A percentile compares a stretch with the other conserved stretches of the same genome.
Evolutionary conservation across 2,329 filamentous ascomycete genomes (phyloP).

Genomic region (Epichloe aotearoae): DNA sequence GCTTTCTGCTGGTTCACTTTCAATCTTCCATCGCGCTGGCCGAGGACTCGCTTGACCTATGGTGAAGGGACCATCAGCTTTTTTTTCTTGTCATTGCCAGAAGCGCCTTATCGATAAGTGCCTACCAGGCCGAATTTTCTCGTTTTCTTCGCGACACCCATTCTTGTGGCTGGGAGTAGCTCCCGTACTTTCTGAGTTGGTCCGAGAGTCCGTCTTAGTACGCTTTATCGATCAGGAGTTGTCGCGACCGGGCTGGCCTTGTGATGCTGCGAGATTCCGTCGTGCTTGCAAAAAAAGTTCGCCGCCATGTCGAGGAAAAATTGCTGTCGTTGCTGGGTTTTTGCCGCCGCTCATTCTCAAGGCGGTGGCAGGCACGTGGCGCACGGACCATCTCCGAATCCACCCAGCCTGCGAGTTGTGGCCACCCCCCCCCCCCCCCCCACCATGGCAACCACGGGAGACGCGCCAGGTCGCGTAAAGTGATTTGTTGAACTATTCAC

Average conservation of each 20-base stretch:
- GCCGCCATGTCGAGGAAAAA: constrained; percentile 8
- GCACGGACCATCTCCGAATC: constrained; percentile 15
- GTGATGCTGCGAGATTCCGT: not conserved
- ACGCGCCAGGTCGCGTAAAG: constrained; percentile 28
- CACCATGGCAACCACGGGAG: constrained; percentile 5
- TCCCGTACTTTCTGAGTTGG: not conserved
- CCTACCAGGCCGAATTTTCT: constrained; percentile 71
- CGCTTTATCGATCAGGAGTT: not conserved
- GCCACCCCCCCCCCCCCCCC: no score
- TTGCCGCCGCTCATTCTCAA: constrained; percentile 7
- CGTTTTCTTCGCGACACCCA: constrained; percentile 84
- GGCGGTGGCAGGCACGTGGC: constrained; percentile 14
- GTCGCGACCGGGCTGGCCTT: not conserved
- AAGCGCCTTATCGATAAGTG: constrained; percentile 17
- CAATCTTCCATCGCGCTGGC: constrained; percentile 64
- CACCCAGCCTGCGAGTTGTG: not conserved
- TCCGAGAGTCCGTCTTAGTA: no score
- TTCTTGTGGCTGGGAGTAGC: constrained; percentile 22
- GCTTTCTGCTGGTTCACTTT: constrained; percentile 67
- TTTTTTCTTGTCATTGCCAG: not conserved
- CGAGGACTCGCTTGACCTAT: constrained; percentile 69
- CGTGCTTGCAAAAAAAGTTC: not conserved
- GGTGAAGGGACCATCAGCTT: constrained; percentile 1
- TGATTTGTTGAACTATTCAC: constrained; percentile 13
- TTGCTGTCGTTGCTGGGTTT: constrained; percentile 1